Conservation (phyloP, 2,329 filamentous ascomycete species). For the Helicocarpus griseus region DNA sequence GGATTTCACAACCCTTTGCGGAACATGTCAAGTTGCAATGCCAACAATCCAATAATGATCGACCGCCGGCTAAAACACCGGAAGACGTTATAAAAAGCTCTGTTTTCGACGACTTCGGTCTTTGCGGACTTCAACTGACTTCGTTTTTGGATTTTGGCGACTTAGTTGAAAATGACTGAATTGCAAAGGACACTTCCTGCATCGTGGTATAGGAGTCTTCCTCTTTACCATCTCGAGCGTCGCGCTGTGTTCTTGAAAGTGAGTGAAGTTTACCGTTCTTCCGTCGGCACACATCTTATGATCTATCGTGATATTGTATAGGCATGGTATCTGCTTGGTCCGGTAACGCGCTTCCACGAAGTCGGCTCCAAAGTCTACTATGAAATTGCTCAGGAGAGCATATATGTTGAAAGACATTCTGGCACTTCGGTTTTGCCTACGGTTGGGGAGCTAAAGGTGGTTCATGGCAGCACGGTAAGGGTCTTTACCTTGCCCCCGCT, state of each 20-base stretch:
- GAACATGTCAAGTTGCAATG: too few species aligned
- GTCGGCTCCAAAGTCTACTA: constrained; percentile 36
- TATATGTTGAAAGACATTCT: constrained; percentile 30
- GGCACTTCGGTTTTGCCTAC: constrained; percentile 20
- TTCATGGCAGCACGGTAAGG: constrained; percentile 24
- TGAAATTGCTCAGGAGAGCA: constrained; percentile 40
- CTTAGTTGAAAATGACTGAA: constrained; percentile 20
- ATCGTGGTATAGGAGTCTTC: constrained; percentile 42
- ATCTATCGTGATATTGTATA: constrained; percentile 14
- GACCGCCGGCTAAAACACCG: too few species aligned
- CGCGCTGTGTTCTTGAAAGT: constrained; percentile 42
- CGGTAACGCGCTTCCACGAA: constrained; percentile 40
- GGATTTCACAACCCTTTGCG: background rate
- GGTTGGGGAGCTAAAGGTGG: constrained; percentile 31
- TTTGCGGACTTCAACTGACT: background rate
- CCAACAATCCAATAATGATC: background rate
- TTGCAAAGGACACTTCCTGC: constrained; percentile 39
- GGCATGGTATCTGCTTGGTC: constrained; percentile 46
- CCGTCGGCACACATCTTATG: constrained; percentile 3
- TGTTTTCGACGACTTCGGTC: background rate
- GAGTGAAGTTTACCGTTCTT: background rate
- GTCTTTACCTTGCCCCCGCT: too few species aligned
- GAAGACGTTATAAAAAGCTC: background rate
- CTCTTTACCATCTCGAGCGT: constrained; percentile 42
- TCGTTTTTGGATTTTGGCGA: background rate